Evolutionary conservation across 768 basidiomycete species (phyloP).

Genomic region (Rhodosporidiobolus sp.): DNA sequence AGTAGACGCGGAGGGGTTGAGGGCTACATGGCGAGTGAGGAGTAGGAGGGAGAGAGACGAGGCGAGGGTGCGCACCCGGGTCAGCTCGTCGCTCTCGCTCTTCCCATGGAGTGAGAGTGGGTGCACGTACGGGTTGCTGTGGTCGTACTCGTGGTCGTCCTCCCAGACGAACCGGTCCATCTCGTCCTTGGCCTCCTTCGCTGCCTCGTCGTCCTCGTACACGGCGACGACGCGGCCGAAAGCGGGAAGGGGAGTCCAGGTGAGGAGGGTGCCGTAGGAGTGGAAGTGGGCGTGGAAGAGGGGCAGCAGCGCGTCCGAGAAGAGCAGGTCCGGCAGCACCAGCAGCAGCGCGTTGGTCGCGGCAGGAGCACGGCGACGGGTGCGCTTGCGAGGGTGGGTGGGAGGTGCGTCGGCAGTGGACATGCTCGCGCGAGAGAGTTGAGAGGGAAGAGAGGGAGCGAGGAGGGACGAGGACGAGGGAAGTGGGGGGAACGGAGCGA

Average conservation of each 20-base stretch:
- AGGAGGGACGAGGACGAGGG: background rate
- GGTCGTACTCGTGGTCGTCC: constrained; percentile 55
- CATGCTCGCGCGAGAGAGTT: no score
- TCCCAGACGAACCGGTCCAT: constrained; percentile 44
- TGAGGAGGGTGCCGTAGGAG: constrained; percentile 73
- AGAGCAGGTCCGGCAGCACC: constrained; percentile 73
- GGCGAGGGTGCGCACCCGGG: constrained; percentile 30
- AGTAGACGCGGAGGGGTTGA: constrained; percentile 64
- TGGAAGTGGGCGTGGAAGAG: constrained; percentile 63
- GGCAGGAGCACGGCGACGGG: background rate
- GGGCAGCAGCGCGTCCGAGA: constrained; percentile 54
- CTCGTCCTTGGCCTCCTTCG: constrained; percentile 63
- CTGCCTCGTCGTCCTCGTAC: constrained; percentile 56
- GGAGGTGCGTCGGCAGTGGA: background rate
- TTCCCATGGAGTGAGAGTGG: no score
- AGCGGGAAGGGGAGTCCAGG: constrained; percentile 58
- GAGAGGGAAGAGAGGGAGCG: no score
- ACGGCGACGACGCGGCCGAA: constrained; percentile 39
- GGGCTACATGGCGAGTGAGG: constrained; percentile 50
- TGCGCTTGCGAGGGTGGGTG: background rate
- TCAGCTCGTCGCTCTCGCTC: background rate
- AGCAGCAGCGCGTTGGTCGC: constrained; percentile 81
- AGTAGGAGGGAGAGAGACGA: constrained; percentile 17
- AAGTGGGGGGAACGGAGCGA: no score
- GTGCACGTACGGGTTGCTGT: background rate